These are phyloP conservation scores for Penicillium brasilianum DNA, from an alignment of 2,329 filamentous ascomycete species.

Conservation along the genomic window DNA sequence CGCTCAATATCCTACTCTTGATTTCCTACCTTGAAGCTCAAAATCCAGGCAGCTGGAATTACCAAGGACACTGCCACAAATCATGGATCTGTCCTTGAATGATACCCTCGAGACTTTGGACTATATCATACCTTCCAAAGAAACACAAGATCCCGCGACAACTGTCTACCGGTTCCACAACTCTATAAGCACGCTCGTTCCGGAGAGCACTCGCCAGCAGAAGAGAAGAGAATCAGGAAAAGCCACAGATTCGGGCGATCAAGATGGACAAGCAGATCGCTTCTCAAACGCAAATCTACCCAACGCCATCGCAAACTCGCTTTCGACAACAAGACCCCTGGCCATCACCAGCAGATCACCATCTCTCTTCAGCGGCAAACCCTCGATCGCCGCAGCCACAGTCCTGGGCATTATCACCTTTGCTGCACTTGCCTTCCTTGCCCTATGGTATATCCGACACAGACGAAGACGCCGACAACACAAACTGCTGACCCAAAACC, in stretches of 20 bases:
- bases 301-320: background rate
- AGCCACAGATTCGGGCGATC: background rate
- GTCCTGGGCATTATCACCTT: constrained; percentile 30
- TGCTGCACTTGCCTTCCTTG: constrained; percentile 30
- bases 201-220: no score
- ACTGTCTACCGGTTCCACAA: background rate
- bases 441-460: constrained; percentile 29
- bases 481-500: constrained; percentile 13
- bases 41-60: background rate
- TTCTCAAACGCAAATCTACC: background rate
- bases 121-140: background rate
- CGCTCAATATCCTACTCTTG: background rate
- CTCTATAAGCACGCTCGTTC: background rate
- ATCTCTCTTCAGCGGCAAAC: constrained; percentile 20
- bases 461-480: constrained; percentile 25
- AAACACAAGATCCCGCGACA: background rate
- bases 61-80: background rate
- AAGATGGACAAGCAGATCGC: background rate
- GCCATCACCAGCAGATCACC: background rate
- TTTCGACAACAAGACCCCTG: background rate
- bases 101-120: background rate
- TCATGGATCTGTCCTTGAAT: background rate
- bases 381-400: constrained; percentile 36
- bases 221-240: no score
- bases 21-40: background rate